Conservation (phyloP, 495 filamentous ascomycete genomes). For the Aspergillus olivimuriae region DNA sequence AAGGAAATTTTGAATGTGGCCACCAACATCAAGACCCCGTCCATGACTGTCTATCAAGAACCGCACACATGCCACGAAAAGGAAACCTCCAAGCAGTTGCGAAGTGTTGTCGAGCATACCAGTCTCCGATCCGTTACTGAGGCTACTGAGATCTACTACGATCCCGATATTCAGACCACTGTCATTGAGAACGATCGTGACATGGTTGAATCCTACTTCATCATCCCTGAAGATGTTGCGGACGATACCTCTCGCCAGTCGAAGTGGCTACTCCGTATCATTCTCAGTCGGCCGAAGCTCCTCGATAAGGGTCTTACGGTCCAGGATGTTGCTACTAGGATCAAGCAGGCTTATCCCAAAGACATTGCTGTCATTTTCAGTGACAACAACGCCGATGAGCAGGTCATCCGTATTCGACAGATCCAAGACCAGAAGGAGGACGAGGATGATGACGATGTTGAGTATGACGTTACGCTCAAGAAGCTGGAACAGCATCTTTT, state of each 20-base stretch:
- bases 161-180: conserved; percentile 82
- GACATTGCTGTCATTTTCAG: conserved; percentile 93
- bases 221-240: conserved; percentile 76
- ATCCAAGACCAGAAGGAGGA: conserved; percentile 65
- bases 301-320: conserved; percentile 90
- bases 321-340: conserved; percentile 81
- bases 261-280: conserved; percentile 89
- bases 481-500: conserved; percentile 84
- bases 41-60: conserved; percentile 88
- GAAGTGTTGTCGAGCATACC: conserved; percentile 90
- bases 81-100: conserved; percentile 76
- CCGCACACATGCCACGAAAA: conserved; percentile 51
- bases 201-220: conserved; percentile 95
- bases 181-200: conserved; percentile 82
- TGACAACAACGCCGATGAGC: conserved; percentile 95
- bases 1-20: conserved; percentile 99
- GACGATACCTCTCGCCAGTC: conserved; percentile 74
- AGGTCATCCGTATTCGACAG: conserved; percentile 88
- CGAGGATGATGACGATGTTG: conserved; percentile 71
- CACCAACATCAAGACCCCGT: conserved; percentile 96
- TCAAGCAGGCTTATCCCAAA: conserved; percentile 80
- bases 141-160: conserved; percentile 92
- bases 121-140: conserved; percentile 86
- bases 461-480: conserved; percentile 87
- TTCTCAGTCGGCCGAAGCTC: conserved; percentile 87